Conservation (phyloP, 208 protist species). For the Acanthamoeba royreba region DNA sequence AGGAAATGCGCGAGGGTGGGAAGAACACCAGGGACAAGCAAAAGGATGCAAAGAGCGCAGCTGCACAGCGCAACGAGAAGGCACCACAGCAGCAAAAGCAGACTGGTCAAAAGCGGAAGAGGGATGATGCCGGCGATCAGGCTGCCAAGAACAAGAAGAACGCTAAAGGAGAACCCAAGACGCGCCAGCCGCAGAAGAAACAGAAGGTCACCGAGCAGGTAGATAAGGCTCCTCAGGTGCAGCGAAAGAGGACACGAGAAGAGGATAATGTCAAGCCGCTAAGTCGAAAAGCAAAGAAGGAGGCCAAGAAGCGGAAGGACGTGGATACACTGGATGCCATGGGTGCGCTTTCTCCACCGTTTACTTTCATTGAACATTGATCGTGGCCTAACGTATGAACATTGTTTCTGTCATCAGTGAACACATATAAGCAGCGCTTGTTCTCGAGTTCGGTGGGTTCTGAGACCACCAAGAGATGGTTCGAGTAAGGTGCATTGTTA, state of each 20-base stretch:
- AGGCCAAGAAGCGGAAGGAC: neutral
- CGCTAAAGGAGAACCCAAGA: neutral
- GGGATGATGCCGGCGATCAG: neutral
- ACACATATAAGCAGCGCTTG: neutral
- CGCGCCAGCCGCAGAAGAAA: neutral
- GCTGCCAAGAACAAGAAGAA: neutral
- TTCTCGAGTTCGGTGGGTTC: neutral
- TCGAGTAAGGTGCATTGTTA: neutral
- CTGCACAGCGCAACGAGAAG: neutral
- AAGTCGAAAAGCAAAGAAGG: neutral
- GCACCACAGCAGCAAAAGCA: neutral
- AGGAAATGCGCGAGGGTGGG: neutral
- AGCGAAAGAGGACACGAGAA: neutral
- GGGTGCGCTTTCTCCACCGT: neutral
- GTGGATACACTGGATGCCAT: neutral
- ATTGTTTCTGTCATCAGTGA: neutral
- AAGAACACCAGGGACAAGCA: neutral
- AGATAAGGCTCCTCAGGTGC: neutral
- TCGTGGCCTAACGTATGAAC: neutral
- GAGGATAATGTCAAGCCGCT: neutral
- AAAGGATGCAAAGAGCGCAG: neutral
- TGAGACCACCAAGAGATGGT: neutral
- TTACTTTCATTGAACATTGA: neutral
- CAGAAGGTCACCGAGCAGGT: neutral
- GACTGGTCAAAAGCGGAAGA: neutral